phyloP scores from a whole-genome alignment of 176 grass and related monocot genomes.

The Ensete ventricosum region DNA sequence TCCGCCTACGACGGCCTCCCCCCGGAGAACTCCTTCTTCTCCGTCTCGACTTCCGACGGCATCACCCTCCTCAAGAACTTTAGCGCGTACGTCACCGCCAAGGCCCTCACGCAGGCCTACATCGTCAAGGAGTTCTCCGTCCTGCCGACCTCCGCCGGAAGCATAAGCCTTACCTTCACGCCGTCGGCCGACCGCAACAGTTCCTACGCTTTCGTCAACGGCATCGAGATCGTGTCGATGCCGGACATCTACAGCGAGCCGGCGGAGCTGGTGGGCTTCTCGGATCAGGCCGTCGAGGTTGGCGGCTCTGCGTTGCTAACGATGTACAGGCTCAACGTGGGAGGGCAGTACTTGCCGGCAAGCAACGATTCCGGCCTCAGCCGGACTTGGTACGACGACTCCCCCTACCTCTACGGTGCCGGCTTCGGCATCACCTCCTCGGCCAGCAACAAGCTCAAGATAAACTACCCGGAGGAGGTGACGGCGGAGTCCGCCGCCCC shows the following conservation, averaged over 20 bases:
- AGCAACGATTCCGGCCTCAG: conserved; percentile 6
- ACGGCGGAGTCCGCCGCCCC: not conserved
- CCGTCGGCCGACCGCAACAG: not conserved
- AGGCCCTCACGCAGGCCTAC: conserved; percentile 13
- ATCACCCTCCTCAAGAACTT: conserved; percentile 12
- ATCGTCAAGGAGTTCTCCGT: conserved; percentile 14
- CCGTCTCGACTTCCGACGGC: not conserved
- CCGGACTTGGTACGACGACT: conserved; percentile 20
- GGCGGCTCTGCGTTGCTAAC: not conserved
- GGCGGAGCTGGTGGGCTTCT: not conserved
- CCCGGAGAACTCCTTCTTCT: conserved; percentile 11
- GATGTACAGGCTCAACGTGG: conserved; percentile 13
- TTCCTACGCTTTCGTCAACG: conserved; percentile 12
- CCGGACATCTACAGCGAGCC: conserved; percentile 5
- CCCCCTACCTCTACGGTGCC: conserved; percentile 9
- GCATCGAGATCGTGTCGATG: conserved; percentile 14
- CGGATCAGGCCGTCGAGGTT: not conserved
- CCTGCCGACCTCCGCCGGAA: not conserved
- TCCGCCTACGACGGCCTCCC: conserved; percentile 4
- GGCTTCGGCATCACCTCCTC: conserved; percentile 8
- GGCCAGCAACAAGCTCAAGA: not conserved
- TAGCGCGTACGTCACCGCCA: conserved; percentile 6
- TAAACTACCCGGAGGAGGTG: not conserved
- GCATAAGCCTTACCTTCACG: conserved; percentile 9
- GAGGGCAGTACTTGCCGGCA: conserved; percentile 7